Evolutionary conservation across 345 rosid species (phyloP), one percentile per base, ranked within the genome.

Genomic region (Clausena lansium): DNA sequence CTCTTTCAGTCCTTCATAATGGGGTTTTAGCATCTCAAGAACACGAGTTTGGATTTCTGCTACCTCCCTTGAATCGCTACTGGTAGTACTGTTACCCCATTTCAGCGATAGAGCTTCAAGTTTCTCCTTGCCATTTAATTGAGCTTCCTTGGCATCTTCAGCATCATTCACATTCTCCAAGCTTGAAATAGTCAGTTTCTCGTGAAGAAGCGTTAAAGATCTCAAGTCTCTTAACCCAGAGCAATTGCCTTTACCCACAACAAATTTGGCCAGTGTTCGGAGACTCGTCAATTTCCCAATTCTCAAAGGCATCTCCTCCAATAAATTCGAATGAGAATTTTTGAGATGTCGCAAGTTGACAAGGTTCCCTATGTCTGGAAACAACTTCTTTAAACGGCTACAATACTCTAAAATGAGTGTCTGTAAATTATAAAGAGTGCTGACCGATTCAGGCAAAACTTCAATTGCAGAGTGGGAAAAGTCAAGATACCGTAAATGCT

Each of bases 341-440:
- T 71, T 75, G 22, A 82, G 69, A 27, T 71, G 76, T 0, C 80
- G 67, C 13, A 82, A 45, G 58, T 70, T 74, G 47, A 75, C 75
- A 63, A 82, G 36, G 3, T 27, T 45, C 8, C 62, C 66, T 4
- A 55, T 20, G 3, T 4, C 1, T 22, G 72, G 55, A 61, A 41
- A 39, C 27, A 38, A 38, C 8, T 38, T 38, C 39, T 7, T 38
- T 7, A 38, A 4, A 5, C 39, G 39, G 4, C 0, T 1, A 7
- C 39, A 38, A 7, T 38, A 4, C 8, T 57, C 60, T 57, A 57
- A 22, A 4, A 57, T 20, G 20, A 22, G 60, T 5, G 60, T 57
- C 2, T 20, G 60, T 8, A 57, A 22, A 22, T 57, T 57, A 8
- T 57, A 57, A 5, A 57, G 25, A 0, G 8, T 22, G 20, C 20